A percentile compares a stretch with the other conserved stretches of the same genome.
These are phyloP conservation scores for Abrus precatorius DNA, from an alignment of 306 rosid genomes.

Conservation along the genomic window DNA sequence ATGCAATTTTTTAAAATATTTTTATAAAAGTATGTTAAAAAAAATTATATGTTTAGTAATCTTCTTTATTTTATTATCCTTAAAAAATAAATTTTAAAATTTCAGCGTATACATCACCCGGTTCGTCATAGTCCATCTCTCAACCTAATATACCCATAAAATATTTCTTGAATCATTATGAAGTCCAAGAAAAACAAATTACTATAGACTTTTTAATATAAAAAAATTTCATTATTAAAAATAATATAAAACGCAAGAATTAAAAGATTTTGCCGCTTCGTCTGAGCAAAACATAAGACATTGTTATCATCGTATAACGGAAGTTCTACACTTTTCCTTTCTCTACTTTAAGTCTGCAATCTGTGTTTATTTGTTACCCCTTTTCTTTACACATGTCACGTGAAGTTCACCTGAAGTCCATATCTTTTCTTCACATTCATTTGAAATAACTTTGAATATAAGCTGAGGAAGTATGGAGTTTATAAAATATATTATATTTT, in stretches of 20 bases:
- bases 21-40: no score
- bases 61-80: constrained; percentile 27
- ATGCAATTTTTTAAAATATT: no score
- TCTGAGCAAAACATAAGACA: neutral
- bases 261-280: neutral
- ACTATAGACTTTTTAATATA: no score
- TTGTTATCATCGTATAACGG: neutral
- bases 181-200: no score
- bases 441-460: constrained; percentile 4
- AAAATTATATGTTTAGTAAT: no score
- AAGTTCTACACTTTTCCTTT: neutral
- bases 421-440: neutral
- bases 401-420: constrained; percentile 49
- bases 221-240: neutral
- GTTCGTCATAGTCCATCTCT: constrained; percentile 19
- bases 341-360: constrained; percentile 14
- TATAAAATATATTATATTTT: neutral
- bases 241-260: neutral
- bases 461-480: neutral
- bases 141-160: constrained; percentile 19
- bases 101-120: constrained; percentile 21
- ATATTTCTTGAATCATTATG: no score
- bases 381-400: constrained; percentile 29
- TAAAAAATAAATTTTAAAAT: neutral
- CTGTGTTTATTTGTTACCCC: neutral